A percentile compares a stretch with the other conserved stretches of the same genome.
Conservation (phyloP, 2,329 filamentous ascomycete species). For the Diaporthe sp. region DNA sequence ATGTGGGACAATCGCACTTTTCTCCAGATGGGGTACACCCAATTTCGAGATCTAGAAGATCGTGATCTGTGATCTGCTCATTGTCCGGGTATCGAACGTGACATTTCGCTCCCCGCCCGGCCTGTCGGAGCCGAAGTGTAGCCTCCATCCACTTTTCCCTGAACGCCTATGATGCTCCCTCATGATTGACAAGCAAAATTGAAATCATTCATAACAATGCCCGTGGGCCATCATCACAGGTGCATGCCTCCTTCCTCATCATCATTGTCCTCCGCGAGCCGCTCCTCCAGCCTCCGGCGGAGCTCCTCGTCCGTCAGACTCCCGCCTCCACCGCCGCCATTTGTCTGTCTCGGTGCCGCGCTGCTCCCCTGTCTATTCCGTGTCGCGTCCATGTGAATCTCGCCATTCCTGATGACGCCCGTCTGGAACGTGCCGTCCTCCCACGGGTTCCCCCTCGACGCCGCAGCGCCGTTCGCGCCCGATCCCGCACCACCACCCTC, state of each 20-base stretch:
- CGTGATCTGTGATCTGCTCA: slow-evolving; percentile 13
- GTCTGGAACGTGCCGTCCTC: slow-evolving; percentile 74
- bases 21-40: background rate
- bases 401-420: slow-evolving; percentile 66
- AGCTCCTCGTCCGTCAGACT: slow-evolving; percentile 71
- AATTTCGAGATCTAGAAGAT: background rate
- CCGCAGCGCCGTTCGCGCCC: slow-evolving; percentile 41
- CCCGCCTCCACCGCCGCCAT: slow-evolving; percentile 51
- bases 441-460: slow-evolving; percentile 59
- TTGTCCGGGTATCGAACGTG: slow-evolving; percentile 32
- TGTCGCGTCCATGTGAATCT: slow-evolving; percentile 58
- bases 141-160: background rate
- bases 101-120: background rate
- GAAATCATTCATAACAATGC: background rate
- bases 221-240: slow-evolving; percentile 62
- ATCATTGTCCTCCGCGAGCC: slow-evolving; percentile 59
- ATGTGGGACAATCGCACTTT: background rate
- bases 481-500: slow-evolving; percentile 31
- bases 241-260: slow-evolving; percentile 72
- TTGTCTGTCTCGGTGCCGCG: background rate
- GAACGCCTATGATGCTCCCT: slow-evolving; percentile 8
- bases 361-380: slow-evolving; percentile 8
- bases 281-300: slow-evolving; percentile 65
- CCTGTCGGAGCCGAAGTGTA: background rate
- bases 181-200: background rate